phyloP scores from a whole-genome alignment of 164 flowering plant species.

The Nymphaea colorata region DNA sequence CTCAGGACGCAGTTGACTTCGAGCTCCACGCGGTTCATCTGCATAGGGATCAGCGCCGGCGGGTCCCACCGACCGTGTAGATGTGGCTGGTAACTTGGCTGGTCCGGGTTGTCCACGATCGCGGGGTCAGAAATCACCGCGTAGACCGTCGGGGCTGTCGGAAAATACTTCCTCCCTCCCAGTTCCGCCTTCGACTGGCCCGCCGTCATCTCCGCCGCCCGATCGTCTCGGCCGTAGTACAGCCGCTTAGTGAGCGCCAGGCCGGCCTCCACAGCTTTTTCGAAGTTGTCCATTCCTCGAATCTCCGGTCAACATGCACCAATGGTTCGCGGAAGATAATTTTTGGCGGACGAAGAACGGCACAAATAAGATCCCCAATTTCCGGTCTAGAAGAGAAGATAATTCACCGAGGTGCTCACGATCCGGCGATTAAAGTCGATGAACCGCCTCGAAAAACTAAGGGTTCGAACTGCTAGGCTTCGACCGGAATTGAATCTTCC shows the following conservation, averaged over 20 bases:
- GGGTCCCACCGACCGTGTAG: slow-evolving; percentile 88
- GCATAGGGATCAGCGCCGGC: slow-evolving; percentile 85
- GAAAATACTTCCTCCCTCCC: slow-evolving; percentile 19
- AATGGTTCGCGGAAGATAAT: neutral
- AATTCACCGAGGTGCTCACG: too few species aligned
- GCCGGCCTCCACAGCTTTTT: slow-evolving; percentile 68
- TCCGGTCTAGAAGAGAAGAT: neutral
- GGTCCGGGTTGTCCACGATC: slow-evolving; percentile 89
- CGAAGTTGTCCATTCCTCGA: slow-evolving; percentile 16
- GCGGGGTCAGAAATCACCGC: slow-evolving; percentile 67
- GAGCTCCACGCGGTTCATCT: slow-evolving; percentile 51
- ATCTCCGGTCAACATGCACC: neutral
- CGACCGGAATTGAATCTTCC: neutral
- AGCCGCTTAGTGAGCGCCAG: slow-evolving; percentile 65
- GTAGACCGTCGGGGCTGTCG: slow-evolving; percentile 74
- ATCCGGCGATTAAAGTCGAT: too few species aligned
- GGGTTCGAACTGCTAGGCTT: neutral
- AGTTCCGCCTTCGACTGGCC: slow-evolving; percentile 5
- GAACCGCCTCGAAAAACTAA: neutral
- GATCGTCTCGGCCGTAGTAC: slow-evolving; percentile 67
- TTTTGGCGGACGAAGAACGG: neutral
- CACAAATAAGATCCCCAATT: neutral
- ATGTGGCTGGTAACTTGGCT: slow-evolving; percentile 95
- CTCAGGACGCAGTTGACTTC: slow-evolving; percentile 50
- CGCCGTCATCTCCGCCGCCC: slow-evolving; percentile 34